These are phyloP conservation scores for Hanseniaspora meyeri DNA, from an alignment of 805 yeast species.

Conservation along the genomic window DNA sequence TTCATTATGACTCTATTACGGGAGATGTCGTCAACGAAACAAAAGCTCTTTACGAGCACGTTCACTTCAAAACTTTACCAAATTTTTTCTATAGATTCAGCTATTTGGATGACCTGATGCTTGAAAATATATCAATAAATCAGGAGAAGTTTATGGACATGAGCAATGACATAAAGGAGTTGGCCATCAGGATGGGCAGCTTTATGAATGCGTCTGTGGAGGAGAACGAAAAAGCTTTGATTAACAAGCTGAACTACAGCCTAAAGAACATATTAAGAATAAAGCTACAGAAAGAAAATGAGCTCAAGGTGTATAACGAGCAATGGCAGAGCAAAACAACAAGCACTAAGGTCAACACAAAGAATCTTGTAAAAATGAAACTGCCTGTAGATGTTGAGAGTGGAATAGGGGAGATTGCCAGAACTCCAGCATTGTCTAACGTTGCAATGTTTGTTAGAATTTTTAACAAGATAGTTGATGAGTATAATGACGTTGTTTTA, in stretches of 20 bases:
- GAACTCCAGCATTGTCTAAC: background rate
- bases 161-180: background rate
- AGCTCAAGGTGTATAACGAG: background rate
- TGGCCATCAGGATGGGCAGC: background rate
- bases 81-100: background rate
- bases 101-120: background rate
- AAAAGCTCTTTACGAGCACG: background rate
- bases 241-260: background rate
- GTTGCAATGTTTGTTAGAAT: constrained; percentile 3
- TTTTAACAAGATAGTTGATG: constrained; percentile 1
- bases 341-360: background rate
- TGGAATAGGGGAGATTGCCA: background rate
- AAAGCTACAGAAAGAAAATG: background rate
- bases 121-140: background rate
- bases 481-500: background rate
- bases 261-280: background rate
- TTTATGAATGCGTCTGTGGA: background rate
- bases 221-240: background rate
- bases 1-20: background rate
- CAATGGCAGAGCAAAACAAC: background rate
- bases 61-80: background rate
- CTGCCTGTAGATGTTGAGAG: background rate
- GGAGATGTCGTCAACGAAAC: background rate
- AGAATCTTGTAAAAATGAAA: background rate
- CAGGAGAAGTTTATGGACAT: background rate